phyloP scores from a whole-genome alignment of 139 green algal genomes.

The Nannochloris sp. region DNA sequence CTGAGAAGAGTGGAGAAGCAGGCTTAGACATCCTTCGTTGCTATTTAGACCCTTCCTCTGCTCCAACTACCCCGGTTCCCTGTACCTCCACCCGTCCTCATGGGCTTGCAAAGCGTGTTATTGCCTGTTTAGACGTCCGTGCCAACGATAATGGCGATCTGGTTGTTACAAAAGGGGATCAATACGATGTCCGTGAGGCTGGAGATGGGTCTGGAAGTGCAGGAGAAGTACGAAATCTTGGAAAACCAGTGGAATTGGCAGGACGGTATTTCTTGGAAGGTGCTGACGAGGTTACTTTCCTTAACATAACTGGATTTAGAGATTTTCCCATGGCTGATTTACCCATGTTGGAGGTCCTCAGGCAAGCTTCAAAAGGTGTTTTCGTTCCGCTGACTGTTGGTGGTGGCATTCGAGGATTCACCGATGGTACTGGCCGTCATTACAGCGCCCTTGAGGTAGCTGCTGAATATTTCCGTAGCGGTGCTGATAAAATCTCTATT shows the following conservation, averaged over 20 bases:
- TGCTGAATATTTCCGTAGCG: constrained; percentile 92
- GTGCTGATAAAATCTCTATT: constrained; percentile 97
- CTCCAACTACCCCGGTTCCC: background rate
- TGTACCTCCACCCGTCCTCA: background rate
- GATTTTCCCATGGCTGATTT: constrained; percentile 90
- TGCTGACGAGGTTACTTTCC: constrained; percentile 95
- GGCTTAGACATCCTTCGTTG: constrained; percentile 67
- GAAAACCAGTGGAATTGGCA: constrained; percentile 61
- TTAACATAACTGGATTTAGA: constrained; percentile 97
- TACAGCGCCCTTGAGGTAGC: constrained; percentile 92
- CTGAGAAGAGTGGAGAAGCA: constrained; percentile 86
- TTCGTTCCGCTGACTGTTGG: constrained; percentile 98
- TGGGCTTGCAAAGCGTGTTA: constrained; percentile 88
- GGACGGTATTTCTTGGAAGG: constrained; percentile 88
- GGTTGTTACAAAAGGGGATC: constrained; percentile 81
- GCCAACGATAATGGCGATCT: constrained; percentile 92
- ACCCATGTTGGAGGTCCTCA: constrained; percentile 93
- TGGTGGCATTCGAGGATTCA: constrained; percentile 92
- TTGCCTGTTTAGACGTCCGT: constrained; percentile 96
- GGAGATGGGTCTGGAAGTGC: constrained; percentile 9
- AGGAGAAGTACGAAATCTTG: constrained; percentile 84
- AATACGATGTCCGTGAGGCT: constrained; percentile 94
- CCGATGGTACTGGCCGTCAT: constrained; percentile 57
- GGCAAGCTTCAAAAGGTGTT: constrained; percentile 75
- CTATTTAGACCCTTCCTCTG: constrained; percentile 62